phyloP scores from a whole-genome alignment of 2,329 filamentous ascomycete species.

The Colletotrichum kahawae region DNA sequence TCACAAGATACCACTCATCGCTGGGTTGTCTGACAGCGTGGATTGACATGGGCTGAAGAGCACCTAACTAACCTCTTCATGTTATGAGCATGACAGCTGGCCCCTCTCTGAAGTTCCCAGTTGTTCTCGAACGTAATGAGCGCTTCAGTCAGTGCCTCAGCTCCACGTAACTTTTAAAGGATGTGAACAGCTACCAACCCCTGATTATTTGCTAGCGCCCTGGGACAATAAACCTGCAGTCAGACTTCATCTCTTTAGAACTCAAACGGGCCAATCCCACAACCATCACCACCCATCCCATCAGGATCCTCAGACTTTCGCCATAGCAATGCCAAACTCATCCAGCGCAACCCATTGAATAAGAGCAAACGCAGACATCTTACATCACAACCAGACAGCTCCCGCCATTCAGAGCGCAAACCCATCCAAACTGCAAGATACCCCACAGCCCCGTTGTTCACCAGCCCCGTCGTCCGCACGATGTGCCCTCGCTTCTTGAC shows the following conservation, averaged over 20 bases:
- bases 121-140: not conserved
- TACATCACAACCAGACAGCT: not conserved
- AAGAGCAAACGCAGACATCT: not conserved
- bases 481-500: not conserved
- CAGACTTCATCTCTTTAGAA: rapidly evolving
- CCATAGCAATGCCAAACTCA: not conserved
- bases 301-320: not conserved
- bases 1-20: not conserved
- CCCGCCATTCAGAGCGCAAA: not conserved
- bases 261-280: not conserved
- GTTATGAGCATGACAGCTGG: not conserved
- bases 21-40: not conserved
- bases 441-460: not conserved
- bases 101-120: not conserved
- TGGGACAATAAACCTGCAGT: not conserved
- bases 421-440: not conserved
- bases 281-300: not conserved
- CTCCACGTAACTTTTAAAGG: not conserved
- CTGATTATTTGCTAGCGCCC: not conserved
- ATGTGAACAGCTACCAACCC: rapidly evolving
- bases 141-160: not conserved
- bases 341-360: not conserved
- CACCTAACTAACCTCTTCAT: not conserved
- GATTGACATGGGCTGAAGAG: not conserved
- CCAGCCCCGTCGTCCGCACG: not conserved